Base-by-base conservation (phyloP, 2,329 filamentous ascomycete genomes). In the Endothia cerciana region DNA sequence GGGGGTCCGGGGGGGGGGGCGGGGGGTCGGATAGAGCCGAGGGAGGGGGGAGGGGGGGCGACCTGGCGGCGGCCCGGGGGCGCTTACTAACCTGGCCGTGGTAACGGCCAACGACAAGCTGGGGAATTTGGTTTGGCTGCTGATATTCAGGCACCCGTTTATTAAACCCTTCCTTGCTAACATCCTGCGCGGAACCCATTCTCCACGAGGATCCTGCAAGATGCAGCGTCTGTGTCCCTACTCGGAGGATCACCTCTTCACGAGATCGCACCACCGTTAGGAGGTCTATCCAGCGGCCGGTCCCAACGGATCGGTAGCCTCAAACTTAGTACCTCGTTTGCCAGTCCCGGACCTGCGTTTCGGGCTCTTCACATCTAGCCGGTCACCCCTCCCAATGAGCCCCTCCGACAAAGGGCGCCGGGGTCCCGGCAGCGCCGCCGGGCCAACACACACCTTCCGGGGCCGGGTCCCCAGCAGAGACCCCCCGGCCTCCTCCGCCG, bases 381-480 rank as follows among this genome's bases (percentile, higher is more conserved):
- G 17, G n/a, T 11, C 28, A n/a, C 51, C 2, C 19, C 25, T 56
- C 41, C 19, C 8, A n/a, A 69, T 67, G 65, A 69, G 65, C 38
- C 53, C 65, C 28, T 45, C 67, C 17, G 65, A 69, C 67, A 69
- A 65, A 28, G 38, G 13, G 2, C 67, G 67, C n/a, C 65, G 65
- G 10, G 62, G 65, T 3, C 22, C 41, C 11, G 67, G 36, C 49
- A 43, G 43, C 59, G 43, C 63, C 28, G 59, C 59, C 13, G 67
- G 61, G 3, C 40, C 45, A 38, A 56, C 62, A 22, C 65, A 65
- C 51, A 41, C 58, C 47, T 64, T 67, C 25, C 67, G 59, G 33
- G 58, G 61, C 43, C 49, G 56, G 19, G 53, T 28, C 15, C 10
- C 53, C 30, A 56, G 30, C 53, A 56, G 62, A 15, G n/a, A 47